Conservation (phyloP, 148 eudicot species). For the Silene latifolia region DNA sequence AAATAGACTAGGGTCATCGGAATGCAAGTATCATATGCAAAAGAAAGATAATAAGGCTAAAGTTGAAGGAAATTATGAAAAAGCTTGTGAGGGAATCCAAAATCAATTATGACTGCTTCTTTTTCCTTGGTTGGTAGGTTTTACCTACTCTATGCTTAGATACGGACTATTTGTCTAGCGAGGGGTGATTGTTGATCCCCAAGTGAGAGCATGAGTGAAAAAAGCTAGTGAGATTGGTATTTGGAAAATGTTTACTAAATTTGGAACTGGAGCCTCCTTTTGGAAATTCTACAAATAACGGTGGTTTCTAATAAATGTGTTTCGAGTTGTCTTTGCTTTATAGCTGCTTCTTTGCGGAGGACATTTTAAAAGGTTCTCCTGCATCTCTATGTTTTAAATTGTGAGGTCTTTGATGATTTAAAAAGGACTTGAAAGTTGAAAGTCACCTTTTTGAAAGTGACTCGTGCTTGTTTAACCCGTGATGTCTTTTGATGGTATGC, state of each 20-base stretch:
- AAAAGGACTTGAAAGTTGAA: constrained; percentile 70
- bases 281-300: not conserved
- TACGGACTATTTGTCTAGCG: not conserved
- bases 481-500: constrained; percentile 24
- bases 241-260: not conserved
- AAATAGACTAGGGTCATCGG: not conserved
- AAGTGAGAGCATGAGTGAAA: not conserved
- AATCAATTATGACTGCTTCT: not conserved
- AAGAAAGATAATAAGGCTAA: not conserved
- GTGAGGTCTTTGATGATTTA: constrained; percentile 15
- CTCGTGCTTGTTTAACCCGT: not conserved
- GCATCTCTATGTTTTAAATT: not conserved
- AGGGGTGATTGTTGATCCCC: not conserved
- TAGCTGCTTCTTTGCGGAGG: not conserved
- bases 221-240: not conserved
- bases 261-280: not conserved
- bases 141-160: not conserved
- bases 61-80: not conserved
- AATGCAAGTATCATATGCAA: not conserved
- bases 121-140: not conserved
- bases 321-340: not conserved
- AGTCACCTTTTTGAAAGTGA: constrained; percentile 31
- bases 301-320: not conserved
- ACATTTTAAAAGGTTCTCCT: not conserved
- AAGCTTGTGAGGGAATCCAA: not conserved